Percentiles rank a stretch among this genome's conserved stretches.
phyloP scores from a whole-genome alignment of 768 basidiomycete genomes.

The Hericium alpestre region DNA sequence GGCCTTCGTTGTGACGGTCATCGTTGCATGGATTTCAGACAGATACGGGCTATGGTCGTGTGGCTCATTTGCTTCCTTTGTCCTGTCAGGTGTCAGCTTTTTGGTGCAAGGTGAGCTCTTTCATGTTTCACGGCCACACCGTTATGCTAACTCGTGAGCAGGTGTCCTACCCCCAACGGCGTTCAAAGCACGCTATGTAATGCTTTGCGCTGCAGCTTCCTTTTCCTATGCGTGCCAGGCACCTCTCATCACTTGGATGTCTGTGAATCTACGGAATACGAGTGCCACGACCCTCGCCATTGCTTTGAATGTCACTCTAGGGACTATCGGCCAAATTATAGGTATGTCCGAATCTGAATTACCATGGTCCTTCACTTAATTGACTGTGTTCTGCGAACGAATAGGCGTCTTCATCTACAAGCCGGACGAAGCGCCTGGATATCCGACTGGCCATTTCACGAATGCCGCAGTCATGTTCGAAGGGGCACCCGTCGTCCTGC shows the following conservation, averaged over 20 bases:
- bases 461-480: slow-evolving; percentile 10
- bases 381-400: no score
- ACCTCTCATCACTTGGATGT: neutral
- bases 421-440: neutral
- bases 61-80: neutral
- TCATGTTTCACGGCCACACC: no score
- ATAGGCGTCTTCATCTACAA: neutral
- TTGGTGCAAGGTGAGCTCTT: neutral
- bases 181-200: neutral
- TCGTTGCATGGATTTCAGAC: neutral
- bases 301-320: neutral
- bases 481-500: slow-evolving; percentile 8
- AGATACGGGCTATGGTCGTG: neutral
- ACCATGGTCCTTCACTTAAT: no score
- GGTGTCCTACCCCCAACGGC: slow-evolving; percentile 1
- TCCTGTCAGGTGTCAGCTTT: neutral
- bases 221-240: neutral
- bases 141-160: neutral
- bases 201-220: neutral
- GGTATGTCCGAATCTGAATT: slow-evolving; percentile 1
- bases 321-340: neutral
- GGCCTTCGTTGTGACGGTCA: slow-evolving; percentile 13
- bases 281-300: neutral
- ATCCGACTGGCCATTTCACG: neutral
- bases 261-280: neutral